Base-by-base conservation (phyloP, 2,329 filamentous ascomycete species). In the Annulohypoxylon truncatum region DNA sequence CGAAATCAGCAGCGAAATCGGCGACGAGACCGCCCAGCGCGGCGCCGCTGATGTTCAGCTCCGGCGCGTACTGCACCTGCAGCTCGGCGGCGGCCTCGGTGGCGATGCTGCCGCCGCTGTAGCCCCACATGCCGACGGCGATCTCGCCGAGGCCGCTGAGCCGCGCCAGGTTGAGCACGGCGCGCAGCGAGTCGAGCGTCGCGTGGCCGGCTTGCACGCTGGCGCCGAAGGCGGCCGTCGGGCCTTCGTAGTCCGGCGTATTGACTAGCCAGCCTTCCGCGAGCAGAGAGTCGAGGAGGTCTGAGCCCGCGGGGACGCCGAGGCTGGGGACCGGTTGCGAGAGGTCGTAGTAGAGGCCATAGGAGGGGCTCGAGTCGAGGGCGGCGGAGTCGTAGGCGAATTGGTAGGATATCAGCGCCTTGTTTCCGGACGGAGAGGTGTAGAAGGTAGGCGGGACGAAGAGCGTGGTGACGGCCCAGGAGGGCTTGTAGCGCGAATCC, bases 41-140 rank as follows among this genome's bases (percentile, higher is more conserved):
- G 15, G 38, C 61, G 1, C 48, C 64, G 13, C 26, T 26, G 24
- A 54, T 57, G 2, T 38, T 24, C 3, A 88, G 73, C 50, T 87
- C 84, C 0, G 85, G 83, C 0, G 86, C 85, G 64, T 88, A 88
- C 3, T 77, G 75, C 0, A 78, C 76, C 44, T 85, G 83, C 20
- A 87, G 72, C 52, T 87, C 84, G 13, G 83, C 81, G 0, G 85
- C 85, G 78, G 81, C 85, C 28, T 83, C 83, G 2, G 78, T 82
- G 0, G 85, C 84, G 15, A 87, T 66, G 1, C 81, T 81, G 3
- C 86, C 86, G 2, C 86, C 86, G 0, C 83, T 86, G 70, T 87
- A 88, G 0, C 86, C 86, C 84, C 83, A 85, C 59, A 85, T 73
- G 0, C 78, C 78, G 38, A 78, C 72, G 1, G 70, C 74, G 1